phyloP scores from a whole-genome alignment of 2,329 filamentous ascomycete species.

The Xylariaceae sp. region DNA sequence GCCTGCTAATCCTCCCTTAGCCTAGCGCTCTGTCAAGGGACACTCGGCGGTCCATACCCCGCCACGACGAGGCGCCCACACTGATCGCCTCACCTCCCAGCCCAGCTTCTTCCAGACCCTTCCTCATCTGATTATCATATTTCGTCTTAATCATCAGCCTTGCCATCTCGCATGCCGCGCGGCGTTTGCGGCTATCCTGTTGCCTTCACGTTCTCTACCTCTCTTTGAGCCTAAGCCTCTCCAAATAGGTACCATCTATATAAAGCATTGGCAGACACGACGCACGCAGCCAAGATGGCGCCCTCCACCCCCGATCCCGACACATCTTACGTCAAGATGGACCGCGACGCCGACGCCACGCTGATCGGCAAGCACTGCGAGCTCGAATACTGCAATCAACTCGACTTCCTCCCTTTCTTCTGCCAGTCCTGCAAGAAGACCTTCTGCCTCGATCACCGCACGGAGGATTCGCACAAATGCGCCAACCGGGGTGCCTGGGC shows the following conservation, averaged over 20 bases:
- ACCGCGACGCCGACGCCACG: slow-evolving; percentile 68
- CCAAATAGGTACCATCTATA: slow-evolving; percentile 1
- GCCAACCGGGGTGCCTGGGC: slow-evolving; percentile 59
- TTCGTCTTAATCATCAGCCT: slow-evolving; percentile 18
- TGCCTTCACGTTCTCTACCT: slow-evolving; percentile 14
- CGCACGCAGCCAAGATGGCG: slow-evolving; percentile 40
- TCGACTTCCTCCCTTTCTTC: slow-evolving; percentile 92
- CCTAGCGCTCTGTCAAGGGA: not conserved
- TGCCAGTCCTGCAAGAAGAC: slow-evolving; percentile 84
- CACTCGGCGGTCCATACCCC: not conserved
- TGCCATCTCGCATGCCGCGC: slow-evolving; percentile 12
- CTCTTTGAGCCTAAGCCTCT: not conserved
- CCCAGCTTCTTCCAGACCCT: slow-evolving; percentile 22
- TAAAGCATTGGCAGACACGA: slow-evolving; percentile 4
- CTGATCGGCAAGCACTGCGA: slow-evolving; percentile 90
- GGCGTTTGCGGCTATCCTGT: slow-evolving; percentile 19
- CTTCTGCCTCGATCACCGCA: slow-evolving; percentile 92
- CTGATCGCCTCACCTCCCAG: not conserved
- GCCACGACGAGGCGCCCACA: not conserved
- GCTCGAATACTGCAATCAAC: slow-evolving; percentile 83
- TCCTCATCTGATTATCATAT: slow-evolving; percentile 6
- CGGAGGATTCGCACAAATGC: slow-evolving; percentile 75
- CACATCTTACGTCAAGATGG: slow-evolving; percentile 67
- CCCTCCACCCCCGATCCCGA: slow-evolving; percentile 45
- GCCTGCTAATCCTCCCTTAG: not conserved